These are phyloP conservation scores for Ustilago vetiveriae DNA, from an alignment of 1,284 basidiomycete species.

Conservation along the genomic window DNA sequence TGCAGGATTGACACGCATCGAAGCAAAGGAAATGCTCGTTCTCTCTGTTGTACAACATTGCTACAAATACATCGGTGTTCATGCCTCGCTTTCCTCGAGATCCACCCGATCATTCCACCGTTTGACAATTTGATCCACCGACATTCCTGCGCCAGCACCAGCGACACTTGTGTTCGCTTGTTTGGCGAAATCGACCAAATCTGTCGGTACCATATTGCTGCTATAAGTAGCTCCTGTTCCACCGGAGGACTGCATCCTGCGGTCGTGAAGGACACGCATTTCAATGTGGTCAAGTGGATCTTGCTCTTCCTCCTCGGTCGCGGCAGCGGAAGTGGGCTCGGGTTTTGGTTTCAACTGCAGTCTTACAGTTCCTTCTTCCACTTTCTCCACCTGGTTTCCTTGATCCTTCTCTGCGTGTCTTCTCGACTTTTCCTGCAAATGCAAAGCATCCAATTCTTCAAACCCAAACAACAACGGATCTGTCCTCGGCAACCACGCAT, in stretches of 20 bases:
- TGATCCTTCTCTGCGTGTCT: not conserved
- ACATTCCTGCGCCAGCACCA: not conserved
- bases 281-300: constrained; percentile 62
- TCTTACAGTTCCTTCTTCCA: constrained; percentile 30
- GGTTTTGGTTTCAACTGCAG: constrained; percentile 17
- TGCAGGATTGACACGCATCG: constrained; percentile 13
- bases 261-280: constrained; percentile 75
- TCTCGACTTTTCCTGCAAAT: constrained; percentile 53
- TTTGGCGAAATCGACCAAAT: constrained; percentile 80
- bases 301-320: not conserved
- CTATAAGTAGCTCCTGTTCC: constrained; percentile 71
- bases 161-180: not conserved
- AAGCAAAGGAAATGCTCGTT: not conserved
- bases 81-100: not conserved
- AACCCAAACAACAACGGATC: constrained; percentile 88
- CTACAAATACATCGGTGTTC: not conserved
- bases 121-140: constrained; percentile 32
- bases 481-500: constrained; percentile 84
- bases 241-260: constrained; percentile 68
- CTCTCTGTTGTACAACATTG: constrained; percentile 2
- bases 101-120: constrained; percentile 24
- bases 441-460: constrained; percentile 74
- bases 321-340: too few species aligned
- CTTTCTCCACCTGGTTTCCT: constrained; percentile 36
- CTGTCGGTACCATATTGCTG: constrained; percentile 91